These are phyloP conservation scores for Backusella luteola DNA, from an alignment of 192 early-diverging fungal species.

Conservation along the genomic window DNA sequence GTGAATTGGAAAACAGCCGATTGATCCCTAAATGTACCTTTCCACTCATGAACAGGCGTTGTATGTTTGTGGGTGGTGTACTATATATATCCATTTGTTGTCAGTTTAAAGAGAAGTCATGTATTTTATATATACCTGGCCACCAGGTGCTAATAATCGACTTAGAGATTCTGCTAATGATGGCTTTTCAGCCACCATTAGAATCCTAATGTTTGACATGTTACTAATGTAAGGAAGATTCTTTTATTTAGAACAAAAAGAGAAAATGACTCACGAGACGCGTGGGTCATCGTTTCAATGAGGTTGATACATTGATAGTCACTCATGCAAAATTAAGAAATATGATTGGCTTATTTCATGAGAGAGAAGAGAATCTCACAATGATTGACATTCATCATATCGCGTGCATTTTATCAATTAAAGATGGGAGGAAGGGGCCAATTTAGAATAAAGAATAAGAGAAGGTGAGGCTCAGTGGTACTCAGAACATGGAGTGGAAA, in stretches of 20 bases:
- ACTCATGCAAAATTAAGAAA: background rate
- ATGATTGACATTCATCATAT: background rate
- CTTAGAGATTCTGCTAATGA: slow-evolving; percentile 42
- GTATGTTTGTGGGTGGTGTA: slow-evolving; percentile 18
- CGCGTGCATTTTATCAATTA: background rate
- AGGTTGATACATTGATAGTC: background rate
- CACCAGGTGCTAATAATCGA: slow-evolving; percentile 34
- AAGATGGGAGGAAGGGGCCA: too few species aligned
- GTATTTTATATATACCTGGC: slow-evolving; percentile 20
- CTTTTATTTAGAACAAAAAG: background rate
- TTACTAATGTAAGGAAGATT: background rate
- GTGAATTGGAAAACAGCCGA: slow-evolving; percentile 35
- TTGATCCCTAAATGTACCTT: slow-evolving; percentile 19
- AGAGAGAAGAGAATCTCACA: background rate
- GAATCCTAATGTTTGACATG: background rate
- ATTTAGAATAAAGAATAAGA: too few species aligned
- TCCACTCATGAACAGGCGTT: slow-evolving; percentile 39
- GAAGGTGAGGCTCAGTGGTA: too few species aligned
- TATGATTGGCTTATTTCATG: background rate
- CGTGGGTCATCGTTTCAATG: background rate
- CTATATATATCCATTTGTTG: slow-evolving; percentile 10
- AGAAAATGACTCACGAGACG: background rate
- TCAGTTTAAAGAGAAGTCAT: background rate
- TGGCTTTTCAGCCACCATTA: slow-evolving; percentile 45
- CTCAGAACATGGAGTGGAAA: too few species aligned